Percentiles rank a stretch among this genome's conserved stretches.
phyloP scores from a whole-genome alignment of 805 yeast species.

The Schwanniomyces vanrijiae region DNA sequence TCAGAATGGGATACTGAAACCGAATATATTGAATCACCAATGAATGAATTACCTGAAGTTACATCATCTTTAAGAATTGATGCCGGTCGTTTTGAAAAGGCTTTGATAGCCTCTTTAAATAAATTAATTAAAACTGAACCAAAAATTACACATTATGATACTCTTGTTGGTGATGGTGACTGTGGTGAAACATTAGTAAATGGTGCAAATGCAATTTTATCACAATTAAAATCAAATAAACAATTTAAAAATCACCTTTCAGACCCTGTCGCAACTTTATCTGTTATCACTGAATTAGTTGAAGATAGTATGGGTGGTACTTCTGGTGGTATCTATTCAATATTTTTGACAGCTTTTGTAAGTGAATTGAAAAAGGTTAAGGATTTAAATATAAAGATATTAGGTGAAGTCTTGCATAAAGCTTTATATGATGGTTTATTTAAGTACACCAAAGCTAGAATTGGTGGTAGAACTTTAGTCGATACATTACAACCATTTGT shows the following conservation, averaged over 20 bases:
- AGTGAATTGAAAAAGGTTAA: conserved; percentile 39
- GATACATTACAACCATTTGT: conserved; percentile 91
- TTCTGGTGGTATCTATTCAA: conserved; percentile 90
- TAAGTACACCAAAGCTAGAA: conserved; percentile 85
- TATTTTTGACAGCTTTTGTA: conserved; percentile 76
- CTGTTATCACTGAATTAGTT: conserved; percentile 77
- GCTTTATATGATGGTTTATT: conserved; percentile 71
- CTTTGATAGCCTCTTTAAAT: conserved; percentile 46
- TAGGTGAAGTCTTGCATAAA: conserved; percentile 50
- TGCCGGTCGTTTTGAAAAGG: conserved; percentile 46
- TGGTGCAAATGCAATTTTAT: conserved; percentile 74
- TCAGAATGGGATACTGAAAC: conserved; percentile 30
- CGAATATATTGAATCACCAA: conserved; percentile 31
- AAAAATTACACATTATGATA: conserved; percentile 78
- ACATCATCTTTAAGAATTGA: conserved; percentile 31
- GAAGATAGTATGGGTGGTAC: conserved; percentile 98
- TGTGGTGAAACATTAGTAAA: conserved; percentile 88
- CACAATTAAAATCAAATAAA: conserved; percentile 43
- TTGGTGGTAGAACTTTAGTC: conserved; percentile 84
- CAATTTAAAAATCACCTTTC: conserved; percentile 25
- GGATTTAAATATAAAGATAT: conserved; percentile 29
- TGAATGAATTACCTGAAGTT: conserved; percentile 20
- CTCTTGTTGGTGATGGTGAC: conserved; percentile 94
- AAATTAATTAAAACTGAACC: conserved; percentile 55
- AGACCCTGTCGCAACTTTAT: conserved; percentile 59